These are phyloP conservation scores for Debaryomycetaceae sp. DNA, from an alignment of 1,139 yeast genomes.

Conservation along the genomic window DNA sequence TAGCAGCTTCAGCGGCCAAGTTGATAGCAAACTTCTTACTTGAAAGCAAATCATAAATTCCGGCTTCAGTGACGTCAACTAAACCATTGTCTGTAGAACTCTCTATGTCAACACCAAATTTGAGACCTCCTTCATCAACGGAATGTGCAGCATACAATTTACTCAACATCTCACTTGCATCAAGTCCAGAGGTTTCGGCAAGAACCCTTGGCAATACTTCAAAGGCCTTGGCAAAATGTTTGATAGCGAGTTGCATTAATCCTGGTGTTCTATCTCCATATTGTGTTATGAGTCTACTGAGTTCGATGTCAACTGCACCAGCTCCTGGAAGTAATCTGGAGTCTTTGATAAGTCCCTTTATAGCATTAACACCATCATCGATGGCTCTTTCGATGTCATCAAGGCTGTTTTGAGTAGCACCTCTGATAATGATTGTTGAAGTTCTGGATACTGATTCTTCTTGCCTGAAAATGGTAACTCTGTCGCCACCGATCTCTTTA, in stretches of 20 bases:
- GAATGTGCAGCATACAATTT: slow-evolving; percentile 85
- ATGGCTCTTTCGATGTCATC: slow-evolving; percentile 97
- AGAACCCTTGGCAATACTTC: slow-evolving; percentile 90
- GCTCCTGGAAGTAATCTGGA: slow-evolving; percentile 89
- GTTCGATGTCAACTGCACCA: slow-evolving; percentile 92
- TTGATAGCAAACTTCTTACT: slow-evolving; percentile 85
- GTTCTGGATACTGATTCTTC: slow-evolving; percentile 69
- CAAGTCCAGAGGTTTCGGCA: slow-evolving; percentile 93
- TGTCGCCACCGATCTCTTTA: slow-evolving; percentile 93
- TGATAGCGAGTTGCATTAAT: slow-evolving; percentile 85
- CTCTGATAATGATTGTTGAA: slow-evolving; percentile 88
- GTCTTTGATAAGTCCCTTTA: slow-evolving; percentile 84
- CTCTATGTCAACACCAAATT: slow-evolving; percentile 72
- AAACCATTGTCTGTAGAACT: slow-evolving; percentile 63
- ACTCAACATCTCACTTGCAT: slow-evolving; percentile 83
- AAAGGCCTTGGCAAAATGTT: slow-evolving; percentile 90
- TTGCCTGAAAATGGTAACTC: slow-evolving; percentile 93
- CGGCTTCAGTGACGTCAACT: slow-evolving; percentile 64
- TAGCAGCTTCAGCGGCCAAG: slow-evolving; percentile 94
- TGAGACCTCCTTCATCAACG: slow-evolving; percentile 28
- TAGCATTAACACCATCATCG: slow-evolving; percentile 92
- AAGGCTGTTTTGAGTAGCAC: slow-evolving; percentile 92
- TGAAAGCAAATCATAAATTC: slow-evolving; percentile 75
- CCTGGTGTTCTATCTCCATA: slow-evolving; percentile 96
- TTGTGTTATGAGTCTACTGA: slow-evolving; percentile 72